phyloP scores from a whole-genome alignment of 345 rosid species.

The Ricinus communis region DNA sequence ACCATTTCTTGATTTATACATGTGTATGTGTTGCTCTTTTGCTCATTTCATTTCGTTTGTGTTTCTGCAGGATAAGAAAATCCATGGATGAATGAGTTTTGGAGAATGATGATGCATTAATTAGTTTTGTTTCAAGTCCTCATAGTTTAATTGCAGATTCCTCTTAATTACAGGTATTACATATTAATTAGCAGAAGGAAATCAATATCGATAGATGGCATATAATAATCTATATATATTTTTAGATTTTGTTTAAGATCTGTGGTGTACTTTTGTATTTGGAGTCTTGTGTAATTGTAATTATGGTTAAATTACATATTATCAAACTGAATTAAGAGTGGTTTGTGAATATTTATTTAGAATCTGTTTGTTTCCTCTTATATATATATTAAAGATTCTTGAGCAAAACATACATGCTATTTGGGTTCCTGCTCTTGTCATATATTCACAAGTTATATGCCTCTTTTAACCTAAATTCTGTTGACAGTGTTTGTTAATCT shows the following conservation, averaged over 20 bases:
- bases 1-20: too few relatives aligned
- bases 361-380: too few relatives aligned
- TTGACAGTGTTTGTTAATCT: too few relatives aligned
- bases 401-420: too few relatives aligned
- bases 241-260: background rate
- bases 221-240: background rate
- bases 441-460: too few relatives aligned
- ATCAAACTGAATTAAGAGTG: too few relatives aligned
- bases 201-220: too few relatives aligned
- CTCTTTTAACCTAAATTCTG: too few relatives aligned
- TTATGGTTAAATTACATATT: background rate
- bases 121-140: constrained; percentile 6
- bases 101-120: background rate
- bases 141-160: background rate
- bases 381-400: too few relatives aligned
- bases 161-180: background rate
- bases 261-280: background rate
- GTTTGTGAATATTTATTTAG: too few relatives aligned
- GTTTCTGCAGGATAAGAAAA: constrained; percentile 31
- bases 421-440: too few relatives aligned
- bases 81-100: constrained; percentile 26
- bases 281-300: background rate
- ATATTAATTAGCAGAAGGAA: background rate
- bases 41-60: background rate
- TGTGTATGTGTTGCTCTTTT: too few relatives aligned